Conservation (phyloP, 148 eudicot species). For the Rhododendron ferrugineum region DNA sequence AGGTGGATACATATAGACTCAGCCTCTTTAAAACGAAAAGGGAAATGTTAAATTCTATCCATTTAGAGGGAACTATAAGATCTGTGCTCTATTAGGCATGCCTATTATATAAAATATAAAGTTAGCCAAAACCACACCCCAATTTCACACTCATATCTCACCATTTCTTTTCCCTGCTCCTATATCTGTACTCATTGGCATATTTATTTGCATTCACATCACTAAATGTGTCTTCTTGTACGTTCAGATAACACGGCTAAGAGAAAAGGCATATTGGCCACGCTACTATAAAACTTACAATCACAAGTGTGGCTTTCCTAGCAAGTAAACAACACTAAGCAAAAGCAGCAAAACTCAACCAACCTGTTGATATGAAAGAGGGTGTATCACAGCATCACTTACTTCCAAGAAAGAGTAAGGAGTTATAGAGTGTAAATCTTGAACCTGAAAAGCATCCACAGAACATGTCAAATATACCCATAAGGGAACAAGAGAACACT, state of each 20-base stretch:
- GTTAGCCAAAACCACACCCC: not conserved
- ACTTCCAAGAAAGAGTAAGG: constrained; percentile 93
- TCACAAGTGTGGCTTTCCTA: not conserved
- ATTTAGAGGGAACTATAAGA: not conserved
- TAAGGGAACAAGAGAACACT: not conserved
- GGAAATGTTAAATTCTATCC: not conserved
- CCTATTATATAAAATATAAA: not conserved
- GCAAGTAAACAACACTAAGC: not conserved
- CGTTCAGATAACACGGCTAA: not conserved
- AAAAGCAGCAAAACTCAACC: constrained; percentile 16
- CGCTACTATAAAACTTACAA: not conserved
- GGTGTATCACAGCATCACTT: constrained; percentile 93
- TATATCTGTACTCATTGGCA: not conserved
- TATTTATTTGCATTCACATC: not conserved
- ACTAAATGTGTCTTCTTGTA: not conserved
- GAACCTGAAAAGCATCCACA: constrained; percentile 58
- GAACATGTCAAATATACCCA: constrained; percentile 4
- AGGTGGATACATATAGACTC: not conserved
- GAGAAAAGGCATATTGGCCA: not conserved
- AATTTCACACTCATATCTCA: not conserved
- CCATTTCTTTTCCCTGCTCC: not conserved
- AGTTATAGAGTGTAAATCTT: constrained; percentile 82
- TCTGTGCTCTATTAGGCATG: not conserved
- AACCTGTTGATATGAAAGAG: constrained; percentile 98
- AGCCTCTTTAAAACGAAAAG: not conserved